Evolutionary conservation across 1,284 basidiomycete species (phyloP).

Genomic region (Apiotrichum brassicae): DNA sequence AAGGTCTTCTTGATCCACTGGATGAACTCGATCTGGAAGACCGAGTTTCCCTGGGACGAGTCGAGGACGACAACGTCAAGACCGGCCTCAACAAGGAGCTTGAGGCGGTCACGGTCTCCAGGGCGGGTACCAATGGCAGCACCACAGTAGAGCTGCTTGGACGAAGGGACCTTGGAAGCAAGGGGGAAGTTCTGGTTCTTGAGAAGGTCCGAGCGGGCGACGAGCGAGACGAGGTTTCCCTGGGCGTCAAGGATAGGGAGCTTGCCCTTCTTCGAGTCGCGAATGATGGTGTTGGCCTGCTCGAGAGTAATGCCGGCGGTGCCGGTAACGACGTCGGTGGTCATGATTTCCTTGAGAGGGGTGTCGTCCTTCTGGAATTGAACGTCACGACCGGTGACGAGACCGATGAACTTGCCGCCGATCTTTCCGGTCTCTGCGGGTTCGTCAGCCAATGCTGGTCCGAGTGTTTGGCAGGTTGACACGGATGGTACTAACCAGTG

Average conservation of each 20-base stretch:
- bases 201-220: conserved; percentile 91
- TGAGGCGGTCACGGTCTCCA: conserved; percentile 77
- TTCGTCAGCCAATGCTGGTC: conserved; percentile 4
- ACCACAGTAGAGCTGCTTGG: conserved; percentile 94
- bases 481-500: conserved; percentile 56
- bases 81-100: conserved; percentile 83
- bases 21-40: conserved; percentile 93
- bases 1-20: conserved; percentile 84
- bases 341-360: conserved; percentile 85
- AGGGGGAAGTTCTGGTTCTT: conserved; percentile 98
- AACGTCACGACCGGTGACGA: conserved; percentile 93
- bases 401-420: conserved; percentile 88
- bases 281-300: conserved; percentile 90
- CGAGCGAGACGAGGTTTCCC: conserved; percentile 74
- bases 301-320: conserved; percentile 77
- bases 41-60: conserved; percentile 93
- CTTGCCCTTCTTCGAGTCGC: conserved; percentile 97
- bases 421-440: conserved; percentile 71
- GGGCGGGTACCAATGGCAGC: conserved; percentile 95
- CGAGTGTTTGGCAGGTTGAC: not conserved
- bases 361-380: conserved; percentile 76
- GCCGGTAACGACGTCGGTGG: conserved; percentile 73
- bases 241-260: conserved; percentile 76
- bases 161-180: conserved; percentile 83
- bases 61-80: conserved; percentile 94